Base-by-base conservation (phyloP, 2,329 filamentous ascomycete species). In the Pyricularia sp. region DNA sequence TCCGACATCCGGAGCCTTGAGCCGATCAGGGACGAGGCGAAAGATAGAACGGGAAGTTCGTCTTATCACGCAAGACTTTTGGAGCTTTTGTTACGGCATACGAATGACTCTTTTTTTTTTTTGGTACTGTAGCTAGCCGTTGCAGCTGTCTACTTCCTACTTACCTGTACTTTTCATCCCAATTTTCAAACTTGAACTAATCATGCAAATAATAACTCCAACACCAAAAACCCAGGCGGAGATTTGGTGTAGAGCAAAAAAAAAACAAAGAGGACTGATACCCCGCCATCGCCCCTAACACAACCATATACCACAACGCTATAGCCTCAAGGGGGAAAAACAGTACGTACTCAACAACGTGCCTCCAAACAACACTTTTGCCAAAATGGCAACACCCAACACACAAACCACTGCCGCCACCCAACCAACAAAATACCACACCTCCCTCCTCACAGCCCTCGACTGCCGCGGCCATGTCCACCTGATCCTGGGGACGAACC, bases 401-500 rank as follows among this genome's bases (percentile, higher is more conserved):
- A 17, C 33, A 14, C 33, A 36, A 36, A 4, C 12, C 14, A 36
- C 33, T 14, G 12, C 33, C 33, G 33, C 12, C 12, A 36, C 33
- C 33, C 33, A 36, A 36, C 11, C 20, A n/a, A 11, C 66, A 20
- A 23, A 25, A 26, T 73, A 72, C 69, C 75, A 76, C 65, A 77
- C 78, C 25, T 84, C 89, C 3, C 83, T 96, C 67, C 87, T 96
- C 65, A 90, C 91, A 64, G 89, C 91, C 66, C 84, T 90, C 72
- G 88, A 93, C 76, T 90, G 88, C 75, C 84, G 84, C 67, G 85
- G 82, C 65, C 90, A 92, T 76, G 79, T 94, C 59, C 95, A 99
- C 78, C 84, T 99, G 69, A 87, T 99, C 74, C 79, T 98, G 71
- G 95, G 95, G 70, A 89, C 90, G 42, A 95, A 94, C 75, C 89